Percentiles rank a stretch among this genome's conserved stretches.
phyloP scores from a whole-genome alignment of 2,329 filamentous ascomycete genomes.

The Periglandula ipomoeae region DNA sequence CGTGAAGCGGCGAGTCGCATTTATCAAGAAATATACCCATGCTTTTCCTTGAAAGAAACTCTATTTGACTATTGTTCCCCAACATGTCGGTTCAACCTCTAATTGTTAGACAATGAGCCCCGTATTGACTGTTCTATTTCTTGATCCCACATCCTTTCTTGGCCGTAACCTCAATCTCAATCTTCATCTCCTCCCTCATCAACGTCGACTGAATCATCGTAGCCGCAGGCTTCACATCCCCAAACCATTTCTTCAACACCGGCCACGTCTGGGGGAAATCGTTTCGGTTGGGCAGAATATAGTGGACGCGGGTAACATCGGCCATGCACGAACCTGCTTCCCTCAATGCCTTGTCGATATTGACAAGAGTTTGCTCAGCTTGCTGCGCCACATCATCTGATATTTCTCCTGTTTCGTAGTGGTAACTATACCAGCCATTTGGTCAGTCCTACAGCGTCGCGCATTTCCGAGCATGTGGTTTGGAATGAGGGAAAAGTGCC shows the following conservation, averaged over 20 bases:
- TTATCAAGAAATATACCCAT: too few relatives aligned
- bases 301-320: slow-evolving; percentile 42
- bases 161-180: slow-evolving; percentile 35
- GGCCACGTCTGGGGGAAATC: slow-evolving; percentile 42
- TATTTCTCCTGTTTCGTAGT: slow-evolving; percentile 38
- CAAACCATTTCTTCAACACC: slow-evolving; percentile 40
- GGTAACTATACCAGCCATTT: slow-evolving; percentile 30
- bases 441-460: not conserved
- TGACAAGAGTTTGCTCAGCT: slow-evolving; percentile 38
- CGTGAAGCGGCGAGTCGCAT: too few relatives aligned
- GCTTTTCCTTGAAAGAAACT: not conserved
- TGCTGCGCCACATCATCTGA: slow-evolving; percentile 36
- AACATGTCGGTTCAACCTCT: too few relatives aligned
- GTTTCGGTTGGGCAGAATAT: slow-evolving; percentile 38
- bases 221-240: slow-evolving; percentile 39
- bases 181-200: slow-evolving; percentile 40
- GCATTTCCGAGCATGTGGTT: too few relatives aligned
- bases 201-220: slow-evolving; percentile 43
- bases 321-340: slow-evolving; percentile 32
- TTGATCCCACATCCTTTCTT: slow-evolving; percentile 18
- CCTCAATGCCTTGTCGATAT: slow-evolving; percentile 35
- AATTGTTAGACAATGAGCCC: too few relatives aligned
- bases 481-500: not conserved
- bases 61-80: not conserved
- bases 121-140: not conserved